Evolutionary conservation across 306 rosid genomes (phyloP).

Genomic region (Vigna angularis): DNA sequence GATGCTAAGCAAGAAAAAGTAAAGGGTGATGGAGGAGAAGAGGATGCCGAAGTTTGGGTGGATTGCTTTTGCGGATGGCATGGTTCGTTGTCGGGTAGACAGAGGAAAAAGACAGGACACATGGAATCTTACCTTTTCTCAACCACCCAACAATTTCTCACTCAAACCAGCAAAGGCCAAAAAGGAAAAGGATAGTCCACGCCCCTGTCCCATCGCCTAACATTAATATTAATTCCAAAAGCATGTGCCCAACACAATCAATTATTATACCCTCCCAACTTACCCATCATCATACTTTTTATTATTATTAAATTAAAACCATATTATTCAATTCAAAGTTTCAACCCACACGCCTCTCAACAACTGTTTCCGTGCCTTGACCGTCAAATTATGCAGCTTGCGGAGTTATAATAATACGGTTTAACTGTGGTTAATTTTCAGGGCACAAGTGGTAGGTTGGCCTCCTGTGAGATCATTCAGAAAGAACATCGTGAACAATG

Average conservation of each 20-base stretch:
- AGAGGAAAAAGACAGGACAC: constrained; percentile 65
- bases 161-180: constrained; percentile 11
- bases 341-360: not conserved
- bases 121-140: constrained; percentile 64
- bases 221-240: constrained; percentile 3
- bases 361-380: constrained; percentile 13
- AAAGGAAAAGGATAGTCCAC: constrained; percentile 33
- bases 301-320: too few relatives aligned
- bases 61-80: constrained; percentile 42
- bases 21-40: not conserved
- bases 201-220: constrained; percentile 27
- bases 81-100: constrained; percentile 69
- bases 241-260: constrained; percentile 20
- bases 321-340: not conserved
- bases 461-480: constrained; percentile 81
- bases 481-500: constrained; percentile 57
- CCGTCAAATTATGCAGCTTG: not conserved
- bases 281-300: not conserved
- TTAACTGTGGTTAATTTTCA: constrained; percentile 30
- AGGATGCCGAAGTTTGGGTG: not conserved
- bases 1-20: constrained; percentile 9
- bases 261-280: not conserved
- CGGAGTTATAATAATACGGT: not conserved
- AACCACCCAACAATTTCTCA: constrained; percentile 44
- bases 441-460: constrained; percentile 91